phyloP scores from a whole-genome alignment of 2,329 filamentous ascomycete genomes.

The Colletotrichum siamense region DNA sequence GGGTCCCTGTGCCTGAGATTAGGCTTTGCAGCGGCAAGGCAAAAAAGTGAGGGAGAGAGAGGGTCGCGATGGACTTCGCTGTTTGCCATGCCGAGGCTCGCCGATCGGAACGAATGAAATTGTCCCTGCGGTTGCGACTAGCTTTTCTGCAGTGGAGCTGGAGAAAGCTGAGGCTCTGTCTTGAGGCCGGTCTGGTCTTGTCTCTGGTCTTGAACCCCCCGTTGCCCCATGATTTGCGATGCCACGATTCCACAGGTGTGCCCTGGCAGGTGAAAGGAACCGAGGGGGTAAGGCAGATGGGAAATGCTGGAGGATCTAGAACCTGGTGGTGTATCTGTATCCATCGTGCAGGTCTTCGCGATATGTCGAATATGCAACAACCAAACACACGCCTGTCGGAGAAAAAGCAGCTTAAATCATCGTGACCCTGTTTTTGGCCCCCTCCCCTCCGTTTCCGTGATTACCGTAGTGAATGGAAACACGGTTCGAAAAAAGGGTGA shows the following conservation, averaged over 20 bases:
- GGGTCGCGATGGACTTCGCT: background rate
- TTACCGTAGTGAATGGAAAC: background rate
- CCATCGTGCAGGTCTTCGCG: background rate
- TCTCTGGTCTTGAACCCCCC: background rate
- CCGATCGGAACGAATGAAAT: background rate
- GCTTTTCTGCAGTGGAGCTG: background rate
- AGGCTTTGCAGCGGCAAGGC: background rate
- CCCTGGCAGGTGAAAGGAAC: background rate
- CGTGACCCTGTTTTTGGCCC: background rate
- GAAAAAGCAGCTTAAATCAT: background rate
- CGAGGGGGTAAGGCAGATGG: background rate
- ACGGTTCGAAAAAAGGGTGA: background rate
- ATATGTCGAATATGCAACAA: background rate
- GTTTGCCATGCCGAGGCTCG: background rate
- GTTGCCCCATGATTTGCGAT: background rate
- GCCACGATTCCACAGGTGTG: background rate
- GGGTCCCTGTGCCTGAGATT: background rate
- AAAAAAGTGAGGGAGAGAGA: background rate
- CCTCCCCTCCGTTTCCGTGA: background rate
- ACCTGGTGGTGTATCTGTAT: background rate
- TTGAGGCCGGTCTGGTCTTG: background rate
- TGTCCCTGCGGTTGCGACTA: background rate
- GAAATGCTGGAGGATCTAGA: background rate
- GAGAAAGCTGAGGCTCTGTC: background rate
- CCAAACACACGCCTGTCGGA: slow-evolving; percentile 1